phyloP scores from a whole-genome alignment of 805 yeast species.

The Kazachstania viticola region DNA sequence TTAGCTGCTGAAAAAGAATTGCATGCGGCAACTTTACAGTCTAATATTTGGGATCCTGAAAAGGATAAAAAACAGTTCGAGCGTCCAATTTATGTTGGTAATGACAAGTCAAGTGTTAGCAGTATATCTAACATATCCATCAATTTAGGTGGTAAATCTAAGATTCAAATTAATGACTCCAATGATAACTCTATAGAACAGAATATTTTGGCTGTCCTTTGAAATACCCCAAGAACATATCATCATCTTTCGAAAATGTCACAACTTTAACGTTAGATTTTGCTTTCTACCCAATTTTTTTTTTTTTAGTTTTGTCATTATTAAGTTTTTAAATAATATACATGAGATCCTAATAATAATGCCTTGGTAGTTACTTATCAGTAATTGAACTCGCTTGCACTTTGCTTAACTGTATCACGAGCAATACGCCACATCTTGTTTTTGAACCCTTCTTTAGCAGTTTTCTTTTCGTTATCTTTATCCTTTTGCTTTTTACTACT shows the following conservation, averaged over 20 bases:
- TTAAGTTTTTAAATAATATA: neutral
- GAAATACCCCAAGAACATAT: too few species aligned
- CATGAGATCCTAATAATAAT: too few species aligned
- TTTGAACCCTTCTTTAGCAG: slow-evolving; percentile 54
- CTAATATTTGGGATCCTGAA: slow-evolving; percentile 49
- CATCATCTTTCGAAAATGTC: too few species aligned
- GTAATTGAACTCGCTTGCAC: slow-evolving; percentile 63
- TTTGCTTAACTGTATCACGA: slow-evolving; percentile 49
- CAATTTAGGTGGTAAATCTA: too few species aligned
- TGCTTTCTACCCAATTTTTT: too few species aligned
- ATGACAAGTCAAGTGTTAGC: neutral
- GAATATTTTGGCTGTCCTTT: slow-evolving; percentile 20
- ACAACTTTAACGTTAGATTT: too few species aligned
- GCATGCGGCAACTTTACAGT: slow-evolving; percentile 18
- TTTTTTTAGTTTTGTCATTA: neutral
- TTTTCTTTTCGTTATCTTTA: slow-evolving; percentile 30
- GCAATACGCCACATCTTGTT: slow-evolving; percentile 72
- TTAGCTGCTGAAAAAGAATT: slow-evolving; percentile 10
- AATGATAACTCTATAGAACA: slow-evolving; percentile 19
- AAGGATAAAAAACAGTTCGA: slow-evolving; percentile 44
- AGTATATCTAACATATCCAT: neutral
- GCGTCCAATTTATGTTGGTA: slow-evolving; percentile 34
- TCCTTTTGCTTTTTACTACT: slow-evolving; percentile 13
- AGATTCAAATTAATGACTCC: slow-evolving; percentile 17
- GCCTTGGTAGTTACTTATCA: slow-evolving; percentile 3